phyloP scores from a whole-genome alignment of 768 basidiomycete species.

The Termitomyces eurrhizus region DNA sequence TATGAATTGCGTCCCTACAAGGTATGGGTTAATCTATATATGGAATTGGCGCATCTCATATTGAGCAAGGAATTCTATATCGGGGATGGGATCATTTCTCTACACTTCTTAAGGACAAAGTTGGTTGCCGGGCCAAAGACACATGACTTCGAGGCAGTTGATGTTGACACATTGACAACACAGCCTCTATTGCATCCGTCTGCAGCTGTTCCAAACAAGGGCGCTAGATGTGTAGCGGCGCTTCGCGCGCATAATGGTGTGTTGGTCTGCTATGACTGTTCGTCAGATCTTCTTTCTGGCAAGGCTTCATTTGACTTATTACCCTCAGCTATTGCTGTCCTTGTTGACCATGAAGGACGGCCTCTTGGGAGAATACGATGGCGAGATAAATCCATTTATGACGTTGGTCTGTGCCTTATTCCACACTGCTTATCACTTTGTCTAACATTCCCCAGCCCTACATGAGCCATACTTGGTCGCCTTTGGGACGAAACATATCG shows the following conservation, averaged over 20 bases:
- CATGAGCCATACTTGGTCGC: constrained; percentile 79
- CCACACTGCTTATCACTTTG: too few relatives aligned
- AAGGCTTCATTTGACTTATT: not conserved
- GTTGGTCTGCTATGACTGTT: constrained; percentile 76
- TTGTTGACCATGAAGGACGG: constrained; percentile 10
- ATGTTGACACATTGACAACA: constrained; percentile 71
- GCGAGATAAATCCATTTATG: constrained; percentile 4
- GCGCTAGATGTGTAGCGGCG: constrained; percentile 66
- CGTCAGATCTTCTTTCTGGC: constrained; percentile 14
- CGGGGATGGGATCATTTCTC: constrained; percentile 69
- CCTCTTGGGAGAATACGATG: constrained; percentile 5
- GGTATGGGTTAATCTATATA: not conserved
- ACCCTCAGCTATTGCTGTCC: constrained; percentile 6
- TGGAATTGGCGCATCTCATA: not conserved
- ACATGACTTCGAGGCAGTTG: constrained; percentile 26
- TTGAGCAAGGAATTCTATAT: constrained; percentile 70
- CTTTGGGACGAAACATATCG: constrained; percentile 72
- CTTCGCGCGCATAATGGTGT: constrained; percentile 75
- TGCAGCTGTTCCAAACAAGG: constrained; percentile 54
- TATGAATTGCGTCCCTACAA: constrained; percentile 4
- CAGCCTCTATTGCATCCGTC: constrained; percentile 69
- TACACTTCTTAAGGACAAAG: constrained; percentile 61
- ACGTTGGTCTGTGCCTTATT: constrained; percentile 7
- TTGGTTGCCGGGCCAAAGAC: constrained; percentile 16
- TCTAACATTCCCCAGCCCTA: constrained; percentile 42